Base-by-base conservation (phyloP, 345 rosid genomes). In the Salix dunnii region DNA sequence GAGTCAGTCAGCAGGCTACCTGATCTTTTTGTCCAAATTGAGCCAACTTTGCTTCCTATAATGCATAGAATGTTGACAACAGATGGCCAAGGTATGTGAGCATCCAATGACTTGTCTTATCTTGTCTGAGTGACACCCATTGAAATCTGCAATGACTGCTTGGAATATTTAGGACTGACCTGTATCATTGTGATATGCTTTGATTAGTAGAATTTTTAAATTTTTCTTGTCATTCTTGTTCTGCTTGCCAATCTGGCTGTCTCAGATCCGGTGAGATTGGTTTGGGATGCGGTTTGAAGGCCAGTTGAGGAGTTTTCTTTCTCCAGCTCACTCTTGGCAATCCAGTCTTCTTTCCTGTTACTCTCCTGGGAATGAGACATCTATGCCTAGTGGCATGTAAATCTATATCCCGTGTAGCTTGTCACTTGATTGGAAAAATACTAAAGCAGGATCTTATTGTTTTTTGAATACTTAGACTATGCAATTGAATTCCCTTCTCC, bases 1-100 rank as follows among this genome's bases (percentile, higher is more conserved):
- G 97, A 94, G 82, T 94, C 98, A 77, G 92, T 94, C 74, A 92
- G 96, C 86, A 85, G 96, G 80, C 96, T 94, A 80, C 96, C 98
- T 74, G 90, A 90, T 73, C 96, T 94, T 46, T 94, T 94, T 83
- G 84, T 89, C 79, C 93, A 92, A 85, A 78, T 94, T 78, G 98
- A 94, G 85, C 94, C 98, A 51, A 94, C 90, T 25, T 78, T 94
- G 83, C 94, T 94, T 79, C 98, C 97, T 48, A 89, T 94, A 82
- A 91, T 92, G 98, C 94, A 86, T 79, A 90, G 87, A 83, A 94
- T 94, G 98, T 76, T 94, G 90, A 94, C 99, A 72, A 89, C 95
- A 25, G 99, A 92, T 82, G 99, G 99, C 68, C 97, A 92, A 85
- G 99, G 99, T 94, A 77, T 75, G 72, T 42, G 30, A 16, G 31